phyloP scores from a whole-genome alignment of 2,329 filamentous ascomycete genomes.

The Cladosporium sp. region DNA sequence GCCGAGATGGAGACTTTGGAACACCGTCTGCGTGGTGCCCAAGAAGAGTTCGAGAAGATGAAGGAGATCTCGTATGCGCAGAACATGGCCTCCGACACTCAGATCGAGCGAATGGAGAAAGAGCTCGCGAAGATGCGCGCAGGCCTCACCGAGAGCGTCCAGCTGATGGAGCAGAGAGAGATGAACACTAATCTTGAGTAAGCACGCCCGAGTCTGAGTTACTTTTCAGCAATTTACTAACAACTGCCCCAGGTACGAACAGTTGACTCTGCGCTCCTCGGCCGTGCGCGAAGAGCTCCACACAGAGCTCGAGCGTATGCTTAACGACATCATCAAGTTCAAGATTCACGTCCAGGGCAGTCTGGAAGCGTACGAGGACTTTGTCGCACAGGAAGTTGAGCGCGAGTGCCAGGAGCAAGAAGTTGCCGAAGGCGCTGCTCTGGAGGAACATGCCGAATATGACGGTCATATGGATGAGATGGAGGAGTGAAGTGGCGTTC shows the following conservation, averaged over 20 bases:
- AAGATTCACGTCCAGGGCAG: conserved; percentile 95
- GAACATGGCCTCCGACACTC: conserved; percentile 83
- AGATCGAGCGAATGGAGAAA: conserved; percentile 99
- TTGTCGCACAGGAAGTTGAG: conserved; percentile 92
- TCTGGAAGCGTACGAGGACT: conserved; percentile 90
- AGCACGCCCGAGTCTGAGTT: conserved; percentile 32
- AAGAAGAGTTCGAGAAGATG: conserved; percentile 91
- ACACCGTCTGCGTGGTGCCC: conserved; percentile 81
- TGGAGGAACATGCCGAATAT: conserved; percentile 11
- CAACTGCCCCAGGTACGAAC: conserved; percentile 69
- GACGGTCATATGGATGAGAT: conserved; percentile 18
- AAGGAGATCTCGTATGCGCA: conserved; percentile 80
- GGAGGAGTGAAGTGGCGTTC: conserved; percentile 17
- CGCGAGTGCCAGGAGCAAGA: conserved; percentile 54
- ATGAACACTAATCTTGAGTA: conserved; percentile 97
- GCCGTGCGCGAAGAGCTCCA: conserved; percentile 94
- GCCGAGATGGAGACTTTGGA: conserved; percentile 89
- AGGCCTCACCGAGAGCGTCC: conserved; percentile 79
- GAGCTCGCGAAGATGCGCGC: conserved; percentile 91
- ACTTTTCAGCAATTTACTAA: neutral
- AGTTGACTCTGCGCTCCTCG: conserved; percentile 80
- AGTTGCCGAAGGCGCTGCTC: conserved; percentile 8
- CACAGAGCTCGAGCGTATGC: conserved; percentile 90
- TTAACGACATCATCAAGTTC: conserved; percentile 97
- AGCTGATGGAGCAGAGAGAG: conserved; percentile 89